Evolutionary conservation across 768 basidiomycete species (phyloP).

Genomic region (Hericium alpestre): DNA sequence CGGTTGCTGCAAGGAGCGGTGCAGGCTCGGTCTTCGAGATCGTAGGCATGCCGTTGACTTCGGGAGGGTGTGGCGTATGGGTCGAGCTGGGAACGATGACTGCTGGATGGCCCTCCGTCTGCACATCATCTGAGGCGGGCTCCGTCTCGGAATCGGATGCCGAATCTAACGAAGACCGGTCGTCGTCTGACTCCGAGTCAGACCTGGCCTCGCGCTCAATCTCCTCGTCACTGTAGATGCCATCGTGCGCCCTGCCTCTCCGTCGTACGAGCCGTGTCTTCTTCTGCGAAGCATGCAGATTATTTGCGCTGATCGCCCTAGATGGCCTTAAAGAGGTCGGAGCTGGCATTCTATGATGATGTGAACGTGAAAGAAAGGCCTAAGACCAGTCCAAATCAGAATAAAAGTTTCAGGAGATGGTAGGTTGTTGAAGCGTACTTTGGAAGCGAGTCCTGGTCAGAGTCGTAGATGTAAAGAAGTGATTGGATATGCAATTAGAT

Average conservation of each 20-base stretch:
- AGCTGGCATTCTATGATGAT: constrained; percentile 12
- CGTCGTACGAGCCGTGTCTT: constrained; percentile 43
- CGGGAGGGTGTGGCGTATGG: constrained; percentile 8
- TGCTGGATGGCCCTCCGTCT: constrained; percentile 37
- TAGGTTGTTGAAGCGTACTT: too few species aligned
- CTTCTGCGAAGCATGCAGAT: constrained; percentile 11
- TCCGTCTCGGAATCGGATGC: constrained; percentile 65
- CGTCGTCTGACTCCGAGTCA: constrained; percentile 56
- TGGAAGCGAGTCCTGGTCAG: not conserved
- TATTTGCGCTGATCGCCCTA: constrained; percentile 1
- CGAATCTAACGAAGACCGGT: constrained; percentile 43
- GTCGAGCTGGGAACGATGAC: constrained; percentile 60
- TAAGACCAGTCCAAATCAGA: not conserved
- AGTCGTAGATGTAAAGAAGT: not conserved
- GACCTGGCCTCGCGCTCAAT: constrained; percentile 60
- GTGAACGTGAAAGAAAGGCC: not conserved
- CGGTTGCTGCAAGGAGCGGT: constrained; percentile 44
- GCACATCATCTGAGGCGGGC: constrained; percentile 54
- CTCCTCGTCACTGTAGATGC: constrained; percentile 64
- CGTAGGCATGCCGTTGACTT: constrained; percentile 18
- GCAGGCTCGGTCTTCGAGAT: constrained; percentile 14
- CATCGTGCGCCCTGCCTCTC: constrained; percentile 49
- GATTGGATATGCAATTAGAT: not conserved
- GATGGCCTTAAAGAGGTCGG: constrained; percentile 3
- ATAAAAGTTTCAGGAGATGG: too few species aligned